Base-by-base conservation (phyloP, 2,329 filamentous ascomycete genomes). In the Alternaria arborescens region DNA sequence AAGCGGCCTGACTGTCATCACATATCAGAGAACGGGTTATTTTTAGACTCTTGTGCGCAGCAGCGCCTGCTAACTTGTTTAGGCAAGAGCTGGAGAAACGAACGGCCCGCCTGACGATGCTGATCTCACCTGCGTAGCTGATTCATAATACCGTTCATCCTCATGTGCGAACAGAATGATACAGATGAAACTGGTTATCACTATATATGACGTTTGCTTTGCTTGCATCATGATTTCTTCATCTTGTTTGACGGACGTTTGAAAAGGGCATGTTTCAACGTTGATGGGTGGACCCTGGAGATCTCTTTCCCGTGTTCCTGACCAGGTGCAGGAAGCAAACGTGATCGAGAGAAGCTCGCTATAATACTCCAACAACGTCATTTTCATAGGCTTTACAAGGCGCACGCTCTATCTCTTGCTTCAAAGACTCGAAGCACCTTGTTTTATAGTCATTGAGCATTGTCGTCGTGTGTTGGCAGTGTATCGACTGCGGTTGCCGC, bases 31-130 rank as follows among this genome's bases (percentile, higher is more conserved):
- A 3, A 18, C 10, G 16, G 30, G 46, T 32, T 60, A 60, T 60
- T 60, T 56, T 56, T 60, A 46, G 57, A 28, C 8, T 41, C 50
- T 42, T 50, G 30, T 24, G 30, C 30, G 24, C 24, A 3, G 24
- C 40, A 53, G 32, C 32, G 5, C 26, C 16, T 22, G 1, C 44
- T 54, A 24, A 26, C 57, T 28, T 16, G 11, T 16, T 41, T 32
- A 4, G 22, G 52, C 11, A 30, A 51, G 32, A 55, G 30, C 44
- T 56, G 52, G 46, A 44, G 52, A 56, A 44, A 51, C 43, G 44
- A 55, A 60, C 52, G 48, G 50, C 36, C 54, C 46, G 54, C 46
- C 38, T 57, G 54, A 51, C 14, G 22, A 44, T 55, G 57, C 18
- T 55, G 52, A 40, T 30, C 50, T 41, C 18, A 22, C 38, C 44